Evolutionary conservation across 306 rosid genomes (phyloP).

Genomic region (Cucumis melo): DNA sequence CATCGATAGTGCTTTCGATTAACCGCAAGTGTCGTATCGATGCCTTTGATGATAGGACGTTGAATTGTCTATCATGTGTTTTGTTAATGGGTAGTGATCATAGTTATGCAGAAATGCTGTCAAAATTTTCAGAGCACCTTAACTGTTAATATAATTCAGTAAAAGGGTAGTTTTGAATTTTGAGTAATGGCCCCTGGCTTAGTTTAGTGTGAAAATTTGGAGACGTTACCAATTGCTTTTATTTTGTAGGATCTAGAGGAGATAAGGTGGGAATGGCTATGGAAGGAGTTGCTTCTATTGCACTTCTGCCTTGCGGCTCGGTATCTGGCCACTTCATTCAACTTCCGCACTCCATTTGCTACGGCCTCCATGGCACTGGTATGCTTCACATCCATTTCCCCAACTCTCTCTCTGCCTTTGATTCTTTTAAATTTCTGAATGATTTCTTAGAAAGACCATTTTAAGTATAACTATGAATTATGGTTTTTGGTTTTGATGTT

Average conservation of each 20-base stretch:
- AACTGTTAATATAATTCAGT: too few relatives aligned
- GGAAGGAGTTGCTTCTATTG: conserved; percentile 94
- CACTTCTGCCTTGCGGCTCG: conserved; percentile 67
- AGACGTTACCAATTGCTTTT: background rate
- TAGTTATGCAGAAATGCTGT: too few relatives aligned
- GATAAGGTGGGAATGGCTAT: conserved; percentile 23
- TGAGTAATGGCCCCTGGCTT: too few relatives aligned
- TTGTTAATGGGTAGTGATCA: too few relatives aligned
- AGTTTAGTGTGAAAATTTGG: too few relatives aligned
- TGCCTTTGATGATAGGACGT: too few relatives aligned
- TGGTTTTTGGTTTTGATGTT: background rate
- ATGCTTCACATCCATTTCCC: background rate
- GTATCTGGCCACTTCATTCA: conserved; percentile 84
- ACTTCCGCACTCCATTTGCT: conserved; percentile 56
- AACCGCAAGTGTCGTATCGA: too few relatives aligned
- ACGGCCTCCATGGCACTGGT: conserved; percentile 84
- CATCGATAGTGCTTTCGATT: too few relatives aligned
- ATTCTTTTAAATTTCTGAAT: background rate
- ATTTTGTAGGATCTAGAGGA: background rate
- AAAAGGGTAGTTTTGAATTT: too few relatives aligned
- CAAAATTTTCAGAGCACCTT: too few relatives aligned
- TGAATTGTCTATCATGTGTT: too few relatives aligned
- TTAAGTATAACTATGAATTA: background rate
- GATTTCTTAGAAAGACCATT: background rate
- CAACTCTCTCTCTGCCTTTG: background rate